Evolutionary conservation across 2,329 filamentous ascomycete genomes (phyloP), one percentile per base, ranked within the genome.

Genomic region (Exophiala sp.): DNA sequence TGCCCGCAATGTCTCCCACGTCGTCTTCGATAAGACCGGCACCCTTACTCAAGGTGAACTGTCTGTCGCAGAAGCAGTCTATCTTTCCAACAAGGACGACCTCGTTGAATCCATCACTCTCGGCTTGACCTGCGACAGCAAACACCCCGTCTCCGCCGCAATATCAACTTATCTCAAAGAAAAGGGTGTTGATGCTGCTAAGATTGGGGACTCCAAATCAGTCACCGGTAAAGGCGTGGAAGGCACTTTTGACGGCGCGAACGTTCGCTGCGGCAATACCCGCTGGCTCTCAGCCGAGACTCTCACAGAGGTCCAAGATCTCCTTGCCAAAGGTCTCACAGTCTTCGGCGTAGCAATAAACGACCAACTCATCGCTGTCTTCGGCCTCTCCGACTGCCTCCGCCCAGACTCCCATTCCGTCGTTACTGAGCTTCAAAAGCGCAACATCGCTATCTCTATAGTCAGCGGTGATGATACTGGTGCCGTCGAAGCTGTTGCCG

Each of bases 11-110:
- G 69, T 78, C 0, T 75, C 79, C 0, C 80, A 89, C 58, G 77
- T 89, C 1, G 75, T 91, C 0, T 85, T 91, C 57, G 86, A 91
- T 70, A 91, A 91, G 66, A 91, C 87, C 0, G 86, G 86, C 0
- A 91, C 86, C 0, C 64, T 91, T 6, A 90, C 86, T 0, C 64
- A 71, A 21, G 83, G 81, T 0, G 71, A 74, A n/a, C 64, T 77
- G 2, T 52, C 60, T 0, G 72, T 75, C 6, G 60, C 66, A 0
- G 53, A 57, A 4, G 60, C 66, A 53, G 48, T 62, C 19, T 63
- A 65, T 42, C 40, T 64, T 2, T 9, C 35, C 8, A 55, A 44
- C 5, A 14, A 44, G 3, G 32, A 38, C 2, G 34, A 14, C 13
- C 24, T 22, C 18, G 32, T 34, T 24, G 48, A 60, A 6, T 48